Conservation (phyloP, 225 moss, liverwort and hornwort genomes). For the Sphagnum tenellum region DNA sequence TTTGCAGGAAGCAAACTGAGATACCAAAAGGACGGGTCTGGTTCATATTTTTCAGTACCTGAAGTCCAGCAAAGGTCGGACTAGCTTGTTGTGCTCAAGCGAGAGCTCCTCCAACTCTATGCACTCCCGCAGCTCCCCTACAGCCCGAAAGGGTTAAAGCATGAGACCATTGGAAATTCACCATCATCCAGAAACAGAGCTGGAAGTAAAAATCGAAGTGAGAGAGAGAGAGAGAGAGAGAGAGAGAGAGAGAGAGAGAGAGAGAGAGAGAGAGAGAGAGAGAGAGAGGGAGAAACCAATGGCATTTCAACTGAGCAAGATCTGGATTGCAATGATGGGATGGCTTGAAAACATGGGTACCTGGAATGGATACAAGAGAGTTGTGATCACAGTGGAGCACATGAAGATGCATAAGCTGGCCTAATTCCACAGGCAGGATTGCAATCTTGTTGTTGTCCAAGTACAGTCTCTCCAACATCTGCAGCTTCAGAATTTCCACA, state of each 20-base stretch:
- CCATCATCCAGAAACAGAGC: no score
- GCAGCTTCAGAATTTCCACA: conserved; percentile 66
- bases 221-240: no score
- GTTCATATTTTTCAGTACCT: conserved; percentile 26
- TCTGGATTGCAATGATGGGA: no score
- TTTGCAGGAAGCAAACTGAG: background rate
- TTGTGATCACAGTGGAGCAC: conserved; percentile 97
- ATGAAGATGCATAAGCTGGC: conserved; percentile 78
- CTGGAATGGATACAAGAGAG: conserved; percentile 85
- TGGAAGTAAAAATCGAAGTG: no score
- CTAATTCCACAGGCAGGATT: conserved; percentile 84
- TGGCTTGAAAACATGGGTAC: conserved; percentile 11
- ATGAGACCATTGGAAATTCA: no score
- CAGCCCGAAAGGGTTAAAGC: conserved; percentile 5
- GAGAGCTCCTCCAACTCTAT: conserved; percentile 92
- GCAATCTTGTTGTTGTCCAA: conserved; percentile 92
- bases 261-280: no score
- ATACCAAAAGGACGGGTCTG: no score
- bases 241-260: no score
- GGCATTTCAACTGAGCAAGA: no score
- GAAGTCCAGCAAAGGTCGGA: conserved; percentile 94
- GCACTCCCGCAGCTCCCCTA: conserved; percentile 92
- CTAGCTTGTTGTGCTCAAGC: conserved; percentile 95
- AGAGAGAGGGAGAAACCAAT: no score
- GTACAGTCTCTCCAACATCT: conserved; percentile 83